phyloP scores from a whole-genome alignment of 306 rosid genomes.

The Casuarina cunninghamiana region DNA sequence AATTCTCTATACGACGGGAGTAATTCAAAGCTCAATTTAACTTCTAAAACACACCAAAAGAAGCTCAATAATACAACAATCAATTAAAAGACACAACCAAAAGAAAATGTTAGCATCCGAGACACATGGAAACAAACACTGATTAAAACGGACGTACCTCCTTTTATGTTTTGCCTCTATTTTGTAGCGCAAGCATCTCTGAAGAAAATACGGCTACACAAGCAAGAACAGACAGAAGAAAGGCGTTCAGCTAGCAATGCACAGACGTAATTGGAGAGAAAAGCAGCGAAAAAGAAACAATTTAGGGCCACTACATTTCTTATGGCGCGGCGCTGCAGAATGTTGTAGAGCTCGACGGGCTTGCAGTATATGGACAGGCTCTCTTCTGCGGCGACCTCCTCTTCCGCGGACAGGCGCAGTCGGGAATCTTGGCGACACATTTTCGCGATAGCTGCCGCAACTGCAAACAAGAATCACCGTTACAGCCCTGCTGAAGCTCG shows the following conservation, averaged over 20 bases:
- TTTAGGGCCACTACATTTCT: slow-evolving; percentile 38
- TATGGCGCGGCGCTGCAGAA: slow-evolving; percentile 53
- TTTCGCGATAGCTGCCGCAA: slow-evolving; percentile 41
- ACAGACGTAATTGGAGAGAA: background rate
- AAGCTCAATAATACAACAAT: background rate
- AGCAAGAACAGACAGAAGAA: slow-evolving; percentile 6
- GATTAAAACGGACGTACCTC: slow-evolving; percentile 42
- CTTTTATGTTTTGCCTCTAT: slow-evolving; percentile 60
- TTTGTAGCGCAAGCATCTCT: slow-evolving; percentile 74
- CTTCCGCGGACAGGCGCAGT: slow-evolving; percentile 58
- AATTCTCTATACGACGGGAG: background rate
- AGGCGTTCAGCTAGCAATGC: slow-evolving; percentile 28
- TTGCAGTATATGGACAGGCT: slow-evolving; percentile 71
- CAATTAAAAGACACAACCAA: background rate
- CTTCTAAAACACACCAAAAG: background rate
- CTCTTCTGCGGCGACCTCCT: slow-evolving; percentile 64
- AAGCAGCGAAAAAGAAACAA: background rate
- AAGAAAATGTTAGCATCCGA: background rate
- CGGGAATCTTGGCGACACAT: slow-evolving; percentile 54
- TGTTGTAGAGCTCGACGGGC: slow-evolving; percentile 84
- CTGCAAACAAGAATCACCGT: slow-evolving; percentile 18
- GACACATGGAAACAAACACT: background rate
- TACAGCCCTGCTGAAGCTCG: background rate
- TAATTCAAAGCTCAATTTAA: background rate
- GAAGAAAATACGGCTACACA: slow-evolving; percentile 67